phyloP scores from a whole-genome alignment of 805 yeast species.

The Yarrowia keelungensis region DNA sequence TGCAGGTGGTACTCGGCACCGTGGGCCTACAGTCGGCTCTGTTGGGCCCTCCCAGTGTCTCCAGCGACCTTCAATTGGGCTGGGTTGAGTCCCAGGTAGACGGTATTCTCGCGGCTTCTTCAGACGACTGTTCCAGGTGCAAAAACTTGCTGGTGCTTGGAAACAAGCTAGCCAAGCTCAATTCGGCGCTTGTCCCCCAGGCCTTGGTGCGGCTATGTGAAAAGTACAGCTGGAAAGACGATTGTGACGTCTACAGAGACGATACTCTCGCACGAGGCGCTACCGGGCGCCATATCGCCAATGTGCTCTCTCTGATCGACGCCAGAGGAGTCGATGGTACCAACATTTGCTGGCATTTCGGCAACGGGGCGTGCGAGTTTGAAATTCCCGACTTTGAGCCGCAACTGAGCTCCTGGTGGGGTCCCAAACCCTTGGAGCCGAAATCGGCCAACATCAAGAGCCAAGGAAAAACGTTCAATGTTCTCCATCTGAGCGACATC shows the following conservation, averaged over 20 bases:
- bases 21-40: not conserved
- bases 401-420: slow-evolving; percentile 53
- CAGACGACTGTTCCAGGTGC: slow-evolving; percentile 10
- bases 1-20: slow-evolving; percentile 1
- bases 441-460: slow-evolving; percentile 15
- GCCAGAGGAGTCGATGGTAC: slow-evolving; percentile 62
- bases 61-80: not conserved
- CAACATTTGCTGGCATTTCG: slow-evolving; percentile 64
- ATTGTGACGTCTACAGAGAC: slow-evolving; percentile 20
- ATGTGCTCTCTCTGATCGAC: slow-evolving; percentile 59
- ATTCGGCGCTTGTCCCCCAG: not conserved
- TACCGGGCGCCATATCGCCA: slow-evolving; percentile 52
- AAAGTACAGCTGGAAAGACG: slow-evolving; percentile 18
- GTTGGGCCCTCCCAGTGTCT: not conserved
- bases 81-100: not conserved
- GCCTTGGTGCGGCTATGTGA: slow-evolving; percentile 3
- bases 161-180: slow-evolving; percentile 2
- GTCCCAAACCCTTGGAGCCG: slow-evolving; percentile 51
- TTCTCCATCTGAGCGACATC: slow-evolving; percentile 70
- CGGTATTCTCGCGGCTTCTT: not conserved
- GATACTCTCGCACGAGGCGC: slow-evolving; percentile 11
- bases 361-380: slow-evolving; percentile 57
- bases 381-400: slow-evolving; percentile 58
- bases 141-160: slow-evolving; percentile 5
- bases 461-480: slow-evolving; percentile 58